phyloP scores from a whole-genome alignment of 306 rosid species.

The Malus orientalis region DNA sequence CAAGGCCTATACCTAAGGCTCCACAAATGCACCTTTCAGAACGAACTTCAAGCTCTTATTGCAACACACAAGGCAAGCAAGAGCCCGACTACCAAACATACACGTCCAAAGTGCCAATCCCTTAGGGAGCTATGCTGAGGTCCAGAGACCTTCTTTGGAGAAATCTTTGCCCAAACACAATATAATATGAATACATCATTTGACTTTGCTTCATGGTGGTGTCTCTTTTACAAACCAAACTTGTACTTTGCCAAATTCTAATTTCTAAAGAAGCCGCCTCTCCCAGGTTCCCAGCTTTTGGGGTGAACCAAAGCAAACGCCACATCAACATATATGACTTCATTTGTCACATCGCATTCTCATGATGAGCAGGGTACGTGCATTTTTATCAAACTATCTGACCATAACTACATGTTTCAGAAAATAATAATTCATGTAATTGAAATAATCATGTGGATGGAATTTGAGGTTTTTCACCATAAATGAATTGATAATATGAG shows the following conservation, averaged over 20 bases:
- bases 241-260: not conserved
- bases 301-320: not conserved
- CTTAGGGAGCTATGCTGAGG: too few relatives aligned
- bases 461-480: not conserved
- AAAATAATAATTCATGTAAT: too few relatives aligned
- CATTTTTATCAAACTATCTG: not conserved
- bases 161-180: too few relatives aligned
- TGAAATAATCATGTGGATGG: not conserved
- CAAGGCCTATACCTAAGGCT: too few relatives aligned
- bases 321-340: not conserved
- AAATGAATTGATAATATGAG: too few relatives aligned
- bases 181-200: not conserved
- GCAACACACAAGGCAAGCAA: too few relatives aligned
- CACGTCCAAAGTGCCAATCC: too few relatives aligned
- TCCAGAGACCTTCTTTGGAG: too few relatives aligned
- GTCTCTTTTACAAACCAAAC: constrained; percentile 14
- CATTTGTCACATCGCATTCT: not conserved
- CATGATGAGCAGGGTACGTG: not conserved
- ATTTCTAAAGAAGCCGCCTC: constrained; percentile 19
- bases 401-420: too few relatives aligned
- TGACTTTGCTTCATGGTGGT: constrained; percentile 8
- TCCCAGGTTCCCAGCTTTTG: not conserved
- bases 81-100: too few relatives aligned
- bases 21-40: too few relatives aligned
- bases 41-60: too few relatives aligned